Conservation (phyloP, 352 stramenopile species). For the Phytophthora crassamura region DNA sequence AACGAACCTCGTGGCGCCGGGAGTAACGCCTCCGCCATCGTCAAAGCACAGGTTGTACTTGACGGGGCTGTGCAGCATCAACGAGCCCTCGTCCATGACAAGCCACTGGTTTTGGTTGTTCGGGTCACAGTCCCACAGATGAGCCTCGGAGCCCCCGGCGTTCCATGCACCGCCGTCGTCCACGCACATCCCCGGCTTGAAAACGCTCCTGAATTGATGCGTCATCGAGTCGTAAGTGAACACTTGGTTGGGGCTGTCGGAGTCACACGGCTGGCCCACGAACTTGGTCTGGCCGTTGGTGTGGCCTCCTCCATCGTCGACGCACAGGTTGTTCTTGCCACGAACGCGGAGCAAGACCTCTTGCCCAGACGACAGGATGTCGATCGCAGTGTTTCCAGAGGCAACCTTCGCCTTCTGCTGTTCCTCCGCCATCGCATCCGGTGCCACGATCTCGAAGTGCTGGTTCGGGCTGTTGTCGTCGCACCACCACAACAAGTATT, state of each 20-base stretch:
- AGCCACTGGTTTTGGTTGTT: conserved; percentile 27
- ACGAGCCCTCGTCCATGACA: conserved; percentile 28
- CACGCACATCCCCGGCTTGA: conserved; percentile 14
- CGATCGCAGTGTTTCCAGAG: conserved; percentile 15
- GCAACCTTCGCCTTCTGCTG: conserved; percentile 21
- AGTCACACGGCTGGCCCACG: conserved; percentile 23
- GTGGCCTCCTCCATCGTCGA: conserved; percentile 41
- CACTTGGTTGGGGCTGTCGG: conserved; percentile 41
- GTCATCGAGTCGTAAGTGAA: conserved; percentile 37
- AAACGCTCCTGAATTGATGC: conserved; percentile 7
- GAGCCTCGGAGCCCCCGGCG: conserved; percentile 1
- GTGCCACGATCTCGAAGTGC: conserved; percentile 24
- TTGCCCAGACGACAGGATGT: conserved; percentile 23
- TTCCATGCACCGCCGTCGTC: conserved; percentile 17
- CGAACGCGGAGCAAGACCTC: conserved; percentile 32
- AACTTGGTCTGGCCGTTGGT: conserved; percentile 29
- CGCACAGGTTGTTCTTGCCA: conserved; percentile 37
- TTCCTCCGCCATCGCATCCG: conserved; percentile 9
- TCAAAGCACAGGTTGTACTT: conserved; percentile 44
- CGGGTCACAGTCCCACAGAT: conserved; percentile 18
- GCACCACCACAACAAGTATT: conserved; percentile 20
- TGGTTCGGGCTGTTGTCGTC: conserved; percentile 25
- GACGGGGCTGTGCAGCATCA: conserved; percentile 31
- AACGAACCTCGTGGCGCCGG: conserved; percentile 5
- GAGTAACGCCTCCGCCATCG: conserved; percentile 21